phyloP scores from a whole-genome alignment of 2,329 filamentous ascomycete species.

The Tolypocladium tundrense region DNA sequence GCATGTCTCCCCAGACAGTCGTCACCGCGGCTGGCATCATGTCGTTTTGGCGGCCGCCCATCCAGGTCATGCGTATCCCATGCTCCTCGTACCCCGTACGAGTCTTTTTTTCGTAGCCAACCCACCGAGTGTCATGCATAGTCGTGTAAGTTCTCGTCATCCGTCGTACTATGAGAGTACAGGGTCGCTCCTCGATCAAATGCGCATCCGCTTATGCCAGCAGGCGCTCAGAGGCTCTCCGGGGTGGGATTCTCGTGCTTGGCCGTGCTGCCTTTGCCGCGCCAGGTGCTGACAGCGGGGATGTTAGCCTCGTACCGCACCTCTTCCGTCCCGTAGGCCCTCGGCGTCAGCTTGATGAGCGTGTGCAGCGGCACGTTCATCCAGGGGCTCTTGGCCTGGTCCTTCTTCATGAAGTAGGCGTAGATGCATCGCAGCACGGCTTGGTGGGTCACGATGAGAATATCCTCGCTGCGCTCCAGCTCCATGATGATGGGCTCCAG shows the following conservation, averaged over 20 bases:
- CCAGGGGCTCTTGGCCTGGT: conserved; percentile 89
- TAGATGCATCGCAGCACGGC: conserved; percentile 96
- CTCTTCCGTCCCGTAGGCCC: conserved; percentile 88
- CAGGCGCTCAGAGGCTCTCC: conserved; percentile 18
- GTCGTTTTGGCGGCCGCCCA: background rate
- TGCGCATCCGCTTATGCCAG: background rate
- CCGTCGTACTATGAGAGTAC: background rate
- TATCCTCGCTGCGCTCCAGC: conserved; percentile 88
- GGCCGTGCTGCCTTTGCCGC: conserved; percentile 84
- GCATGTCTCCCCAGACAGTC: background rate
- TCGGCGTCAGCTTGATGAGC: conserved; percentile 89
- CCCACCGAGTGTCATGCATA: background rate
- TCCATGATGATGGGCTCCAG: conserved; percentile 99
- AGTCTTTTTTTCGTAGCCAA: background rate
- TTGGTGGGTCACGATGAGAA: conserved; percentile 96
- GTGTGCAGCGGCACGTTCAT: conserved; percentile 97
- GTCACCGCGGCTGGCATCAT: background rate
- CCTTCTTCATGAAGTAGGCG: conserved; percentile 97
- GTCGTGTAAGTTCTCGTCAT: background rate
- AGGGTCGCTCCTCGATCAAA: background rate
- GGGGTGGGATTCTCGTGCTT: conserved; percentile 63
- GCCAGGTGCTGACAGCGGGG: conserved; percentile 90
- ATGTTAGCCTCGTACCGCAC: conserved; percentile 83
- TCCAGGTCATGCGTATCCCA: background rate
- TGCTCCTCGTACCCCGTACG: background rate